Evolutionary conservation across 768 basidiomycete species (phyloP).

Genomic region (Boletus sensibilis): DNA sequence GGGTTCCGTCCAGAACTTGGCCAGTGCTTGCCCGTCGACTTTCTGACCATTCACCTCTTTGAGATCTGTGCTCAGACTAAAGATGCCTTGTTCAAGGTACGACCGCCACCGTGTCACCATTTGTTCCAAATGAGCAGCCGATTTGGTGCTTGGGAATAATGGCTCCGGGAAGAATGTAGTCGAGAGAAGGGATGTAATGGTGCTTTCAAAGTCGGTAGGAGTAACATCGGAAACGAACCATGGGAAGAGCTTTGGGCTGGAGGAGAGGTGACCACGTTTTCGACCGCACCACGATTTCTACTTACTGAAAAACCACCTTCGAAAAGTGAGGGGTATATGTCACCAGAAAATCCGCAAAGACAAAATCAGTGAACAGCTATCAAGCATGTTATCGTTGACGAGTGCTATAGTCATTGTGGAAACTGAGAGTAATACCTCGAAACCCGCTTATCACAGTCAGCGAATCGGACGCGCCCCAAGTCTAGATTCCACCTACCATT

Average conservation of each 20-base stretch:
- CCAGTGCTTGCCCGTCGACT: conserved; percentile 24
- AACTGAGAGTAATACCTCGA: conserved; percentile 57
- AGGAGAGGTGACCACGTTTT: conserved; percentile 10
- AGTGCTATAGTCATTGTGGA: not conserved
- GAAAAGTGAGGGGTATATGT: conserved; percentile 83
- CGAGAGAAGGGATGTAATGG: conserved; percentile 56
- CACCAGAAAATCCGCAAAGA: conserved; percentile 91
- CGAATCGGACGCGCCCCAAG: not conserved
- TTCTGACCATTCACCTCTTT: conserved; percentile 30
- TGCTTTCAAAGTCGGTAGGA: conserved; percentile 73
- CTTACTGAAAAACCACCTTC: conserved; percentile 87
- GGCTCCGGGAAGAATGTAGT: conserved; percentile 54
- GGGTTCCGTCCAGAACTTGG: conserved; percentile 71
- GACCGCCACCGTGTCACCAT: conserved; percentile 72
- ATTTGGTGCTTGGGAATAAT: conserved; percentile 24
- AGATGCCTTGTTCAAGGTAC: conserved; percentile 69
- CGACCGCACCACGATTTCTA: conserved; percentile 6
- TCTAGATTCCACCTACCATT: conserved; percentile 55
- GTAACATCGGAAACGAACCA: conserved; percentile 98
- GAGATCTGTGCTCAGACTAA: conserved; percentile 53
- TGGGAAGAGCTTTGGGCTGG: conserved; percentile 87
- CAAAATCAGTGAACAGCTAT: conserved; percentile 89
- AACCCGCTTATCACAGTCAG: conserved; percentile 61
- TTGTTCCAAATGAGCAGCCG: conserved; percentile 44
- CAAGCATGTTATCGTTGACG: not conserved